Evolutionary conservation across 345 rosid genomes (phyloP).

Genomic region (Linum tenue): DNA sequence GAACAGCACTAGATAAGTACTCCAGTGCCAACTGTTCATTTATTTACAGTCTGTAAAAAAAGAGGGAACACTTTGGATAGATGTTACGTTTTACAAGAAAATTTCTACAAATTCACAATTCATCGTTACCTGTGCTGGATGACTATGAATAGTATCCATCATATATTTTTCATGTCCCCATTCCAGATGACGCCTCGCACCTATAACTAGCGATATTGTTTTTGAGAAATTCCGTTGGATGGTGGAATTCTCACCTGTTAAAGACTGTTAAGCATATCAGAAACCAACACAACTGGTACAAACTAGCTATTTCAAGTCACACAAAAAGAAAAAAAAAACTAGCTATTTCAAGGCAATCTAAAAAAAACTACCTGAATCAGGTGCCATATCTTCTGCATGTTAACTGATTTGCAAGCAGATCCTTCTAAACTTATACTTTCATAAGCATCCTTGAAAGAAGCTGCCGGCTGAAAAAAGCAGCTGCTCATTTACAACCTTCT

Average conservation of each 20-base stretch:
- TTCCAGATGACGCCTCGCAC: constrained; percentile 86
- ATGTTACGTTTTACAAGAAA: neutral
- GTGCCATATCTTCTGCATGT: constrained; percentile 95
- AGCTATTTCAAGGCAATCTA: neutral
- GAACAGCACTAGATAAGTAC: neutral
- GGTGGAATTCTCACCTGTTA: constrained; percentile 66
- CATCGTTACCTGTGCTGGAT: constrained; percentile 71
- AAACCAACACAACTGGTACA: constrained; percentile 9
- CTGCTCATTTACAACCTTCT: neutral
- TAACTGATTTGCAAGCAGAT: constrained; percentile 84
- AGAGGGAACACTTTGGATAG: neutral
- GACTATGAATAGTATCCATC: constrained; percentile 89
- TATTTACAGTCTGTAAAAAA: neutral
- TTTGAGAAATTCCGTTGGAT: constrained; percentile 48
- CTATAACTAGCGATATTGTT: constrained; percentile 70
- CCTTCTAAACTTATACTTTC: constrained; percentile 59
- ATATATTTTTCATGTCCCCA: constrained; percentile 90
- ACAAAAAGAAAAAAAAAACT: too few species aligned
- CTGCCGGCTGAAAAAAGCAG: constrained; percentile 51
- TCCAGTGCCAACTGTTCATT: neutral
- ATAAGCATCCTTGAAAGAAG: constrained; percentile 70
- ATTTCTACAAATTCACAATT: neutral
- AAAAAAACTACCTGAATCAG: constrained; percentile 60
- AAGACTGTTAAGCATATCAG: constrained; percentile 36
- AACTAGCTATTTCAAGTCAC: neutral